A percentile compares a stretch with the other conserved stretches of the same genome.
phyloP scores from a whole-genome alignment of 176 grass and related monocot species.

The Paspalum notatum region DNA sequence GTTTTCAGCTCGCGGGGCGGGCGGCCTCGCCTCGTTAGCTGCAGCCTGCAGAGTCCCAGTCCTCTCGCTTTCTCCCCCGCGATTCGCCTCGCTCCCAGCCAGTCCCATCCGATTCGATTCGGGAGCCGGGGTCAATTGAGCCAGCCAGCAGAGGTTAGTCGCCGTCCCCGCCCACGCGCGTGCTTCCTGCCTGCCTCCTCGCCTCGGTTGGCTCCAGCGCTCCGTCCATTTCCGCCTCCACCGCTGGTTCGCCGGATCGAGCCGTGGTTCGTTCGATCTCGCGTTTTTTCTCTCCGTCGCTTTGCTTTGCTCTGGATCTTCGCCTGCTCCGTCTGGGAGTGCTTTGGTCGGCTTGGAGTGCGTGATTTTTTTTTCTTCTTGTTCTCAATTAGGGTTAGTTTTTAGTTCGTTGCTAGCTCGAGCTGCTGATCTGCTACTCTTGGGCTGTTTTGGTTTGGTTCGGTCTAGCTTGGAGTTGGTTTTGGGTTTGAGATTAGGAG shows the following conservation, averaged over 20 bases:
- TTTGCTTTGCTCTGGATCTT: not conserved
- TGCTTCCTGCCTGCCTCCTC: not conserved
- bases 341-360: not conserved
- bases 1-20: slow-evolving; percentile 17
- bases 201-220: not conserved
- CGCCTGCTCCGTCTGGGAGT: not conserved
- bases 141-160: not conserved
- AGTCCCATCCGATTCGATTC: not conserved
- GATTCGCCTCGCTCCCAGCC: slow-evolving; percentile 8
- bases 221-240: not conserved
- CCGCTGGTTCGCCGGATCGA: slow-evolving; percentile 10
- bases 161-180: not conserved
- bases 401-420: not conserved
- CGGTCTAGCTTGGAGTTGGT: not conserved
- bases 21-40: not conserved
- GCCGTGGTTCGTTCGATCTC: slow-evolving; percentile 1
- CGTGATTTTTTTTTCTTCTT: not conserved
- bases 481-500: not conserved
- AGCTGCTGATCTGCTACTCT: slow-evolving; percentile 30
- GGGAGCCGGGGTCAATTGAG: not conserved
- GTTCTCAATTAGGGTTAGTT: not conserved
- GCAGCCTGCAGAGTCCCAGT: slow-evolving; percentile 10
- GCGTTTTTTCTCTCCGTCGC: not conserved
- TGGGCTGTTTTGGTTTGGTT: not conserved
- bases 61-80: slow-evolving; percentile 51